Base-by-base conservation (phyloP, 371 early-diverging fungal species). In the Gilbertella persicaria region DNA sequence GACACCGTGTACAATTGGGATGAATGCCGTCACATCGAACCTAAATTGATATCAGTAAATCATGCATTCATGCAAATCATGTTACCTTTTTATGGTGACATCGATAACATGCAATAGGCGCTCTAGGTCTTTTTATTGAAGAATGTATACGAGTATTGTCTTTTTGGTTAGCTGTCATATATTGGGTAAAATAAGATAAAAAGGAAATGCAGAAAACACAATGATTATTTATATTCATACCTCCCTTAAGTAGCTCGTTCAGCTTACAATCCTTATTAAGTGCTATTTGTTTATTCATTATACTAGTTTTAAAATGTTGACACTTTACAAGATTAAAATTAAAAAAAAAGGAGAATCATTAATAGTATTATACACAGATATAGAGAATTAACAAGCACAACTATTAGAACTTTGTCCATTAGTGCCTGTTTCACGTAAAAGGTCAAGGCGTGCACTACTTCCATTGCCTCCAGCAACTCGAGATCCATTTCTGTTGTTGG, bases 81-180 rank as follows among this genome's bases (percentile, higher is more conserved):
- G 45, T 21, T 64, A 68, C 71, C 58, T 71, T 71, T 58, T 71
- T 71, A 47, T 68, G 69, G 47, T 71, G 72, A 50, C 72, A 71
- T 8, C 72, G 72, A 29, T 63, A 64, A 37, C 72, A 71, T 29
- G 72, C 72, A 50, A 68, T 71, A 0, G 72, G 68, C 16, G 72
- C 68, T 33, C 72, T 65, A 12, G 72, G 65, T 49, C 72, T 38
- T 44, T 71, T 71, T 23, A 63, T 45, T 14, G 63, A 53, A 50
- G 64, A 45, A 36, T 63, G 64, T 59, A 59, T 63, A 21, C 64
- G 53, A 44, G 54, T 59, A 14, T 53, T 50, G 6, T 54, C 43
- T 17, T 50, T 45, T 29, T 43, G 23, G 6, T 20, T n/a, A n/a
- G 30, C 33, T 23, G 33, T 51, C 43, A 42, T 45, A 45, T 44